Evolutionary conservation across 1,284 basidiomycete species (phyloP).

Genomic region (Cryptococcus wingfieldii): DNA sequence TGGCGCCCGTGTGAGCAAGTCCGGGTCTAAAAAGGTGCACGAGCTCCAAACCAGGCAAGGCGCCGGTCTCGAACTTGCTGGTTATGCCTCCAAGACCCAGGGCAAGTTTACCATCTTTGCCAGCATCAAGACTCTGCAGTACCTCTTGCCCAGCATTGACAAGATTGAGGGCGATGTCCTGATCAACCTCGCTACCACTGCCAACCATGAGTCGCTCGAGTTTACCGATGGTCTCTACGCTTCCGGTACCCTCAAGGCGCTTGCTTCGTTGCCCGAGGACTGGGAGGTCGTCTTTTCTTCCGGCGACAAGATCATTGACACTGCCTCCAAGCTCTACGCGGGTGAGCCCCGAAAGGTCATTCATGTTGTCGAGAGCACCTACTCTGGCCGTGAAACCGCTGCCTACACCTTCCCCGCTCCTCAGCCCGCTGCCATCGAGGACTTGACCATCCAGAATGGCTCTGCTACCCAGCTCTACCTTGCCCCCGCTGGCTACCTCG

Average conservation of each 20-base stretch:
- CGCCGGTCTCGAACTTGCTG: slow-evolving; percentile 76
- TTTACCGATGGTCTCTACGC: slow-evolving; percentile 52
- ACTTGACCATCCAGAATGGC: slow-evolving; percentile 27
- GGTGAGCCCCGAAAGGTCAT: slow-evolving; percentile 31
- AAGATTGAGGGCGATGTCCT: slow-evolving; percentile 65
- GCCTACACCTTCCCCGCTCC: slow-evolving; percentile 40
- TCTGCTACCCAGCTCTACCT: slow-evolving; percentile 31
- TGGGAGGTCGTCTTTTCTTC: slow-evolving; percentile 70
- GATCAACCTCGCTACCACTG: slow-evolving; percentile 71
- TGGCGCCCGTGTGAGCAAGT: slow-evolving; percentile 23
- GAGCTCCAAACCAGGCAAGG: slow-evolving; percentile 80
- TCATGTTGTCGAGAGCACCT: slow-evolving; percentile 47
- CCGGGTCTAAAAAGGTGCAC: slow-evolving; percentile 54
- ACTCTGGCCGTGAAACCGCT: slow-evolving; percentile 37
- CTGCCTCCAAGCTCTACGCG: slow-evolving; percentile 52
- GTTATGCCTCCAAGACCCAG: slow-evolving; percentile 60
- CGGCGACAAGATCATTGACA: slow-evolving; percentile 70
- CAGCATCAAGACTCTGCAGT: slow-evolving; percentile 54
- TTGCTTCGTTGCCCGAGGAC: slow-evolving; percentile 64
- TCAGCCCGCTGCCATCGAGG: slow-evolving; percentile 19
- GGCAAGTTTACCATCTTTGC: slow-evolving; percentile 46
- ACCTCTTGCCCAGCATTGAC: slow-evolving; percentile 68
- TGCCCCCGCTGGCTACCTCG: slow-evolving; percentile 34
- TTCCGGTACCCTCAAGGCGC: slow-evolving; percentile 57
- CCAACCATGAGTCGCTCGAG: slow-evolving; percentile 57